Evolutionary conservation across 2,329 filamentous ascomycete genomes (phyloP).

Genomic region (Ascochyta pisi): DNA sequence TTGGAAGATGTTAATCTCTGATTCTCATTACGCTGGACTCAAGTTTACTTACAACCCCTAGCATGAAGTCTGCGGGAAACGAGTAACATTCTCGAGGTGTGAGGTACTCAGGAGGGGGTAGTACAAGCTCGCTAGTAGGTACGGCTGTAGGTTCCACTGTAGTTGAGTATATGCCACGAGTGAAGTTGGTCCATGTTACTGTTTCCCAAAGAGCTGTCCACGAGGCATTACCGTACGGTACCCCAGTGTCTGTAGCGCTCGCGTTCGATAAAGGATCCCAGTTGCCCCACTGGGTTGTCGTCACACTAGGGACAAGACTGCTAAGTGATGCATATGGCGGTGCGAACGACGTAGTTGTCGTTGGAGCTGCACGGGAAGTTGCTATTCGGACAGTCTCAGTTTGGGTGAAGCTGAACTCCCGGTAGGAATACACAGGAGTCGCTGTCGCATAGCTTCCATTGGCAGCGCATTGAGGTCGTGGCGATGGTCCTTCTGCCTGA

Average conservation of each 20-base stretch:
- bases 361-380: conserved; percentile 44
- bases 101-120: conserved; percentile 62
- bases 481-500: conserved; percentile 35
- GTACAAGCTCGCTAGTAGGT: conserved; percentile 61
- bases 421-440: conserved; percentile 40
- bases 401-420: conserved; percentile 47
- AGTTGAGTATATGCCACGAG: conserved; percentile 53
- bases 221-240: conserved; percentile 51
- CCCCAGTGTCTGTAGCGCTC: conserved; percentile 42
- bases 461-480: conserved; percentile 36
- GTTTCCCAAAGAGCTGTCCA: conserved; percentile 49
- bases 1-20: background rate
- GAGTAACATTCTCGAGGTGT: conserved; percentile 57
- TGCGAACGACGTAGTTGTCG: conserved; percentile 46
- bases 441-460: conserved; percentile 36
- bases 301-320: conserved; percentile 44
- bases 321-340: conserved; percentile 46
- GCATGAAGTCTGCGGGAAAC: conserved; percentile 57
- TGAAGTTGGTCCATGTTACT: conserved; percentile 47
- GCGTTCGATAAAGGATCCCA: conserved; percentile 49
- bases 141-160: conserved; percentile 64
- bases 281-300: conserved; percentile 53
- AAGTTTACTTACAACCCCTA: conserved; percentile 27
- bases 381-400: conserved; percentile 51
- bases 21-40: no score